Percentiles rank a stretch among this genome's conserved stretches.
Conservation (phyloP, 345 rosid genomes). For the Ceriops tagal region DNA sequence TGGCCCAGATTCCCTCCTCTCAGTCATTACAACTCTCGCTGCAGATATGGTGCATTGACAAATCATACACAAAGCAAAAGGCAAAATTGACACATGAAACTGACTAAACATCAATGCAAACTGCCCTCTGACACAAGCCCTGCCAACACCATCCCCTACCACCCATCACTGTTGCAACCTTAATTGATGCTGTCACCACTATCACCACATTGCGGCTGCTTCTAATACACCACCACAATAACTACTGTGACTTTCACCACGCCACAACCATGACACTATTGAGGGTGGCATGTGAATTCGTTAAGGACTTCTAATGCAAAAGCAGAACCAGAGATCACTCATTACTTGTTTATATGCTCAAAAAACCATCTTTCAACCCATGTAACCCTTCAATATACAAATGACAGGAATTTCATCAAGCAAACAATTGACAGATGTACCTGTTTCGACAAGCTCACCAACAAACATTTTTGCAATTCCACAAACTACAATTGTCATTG, state of each 20-base stretch:
- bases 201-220: too few relatives aligned
- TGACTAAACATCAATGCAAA: too few relatives aligned
- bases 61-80: background rate
- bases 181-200: too few relatives aligned
- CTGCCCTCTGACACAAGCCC: too few relatives aligned
- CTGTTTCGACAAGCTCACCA: conserved; percentile 98
- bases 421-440: conserved; percentile 19
- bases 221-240: too few relatives aligned
- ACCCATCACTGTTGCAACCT: too few relatives aligned
- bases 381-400: background rate
- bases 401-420: background rate
- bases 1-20: conserved; percentile 88
- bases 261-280: too few relatives aligned
- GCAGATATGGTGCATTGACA: conserved; percentile 12
- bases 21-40: conserved; percentile 87
- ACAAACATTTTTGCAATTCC: conserved; percentile 99
- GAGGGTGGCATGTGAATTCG: too few relatives aligned
- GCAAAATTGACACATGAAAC: background rate
- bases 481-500: conserved; percentile 79
- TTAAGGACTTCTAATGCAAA: too few relatives aligned
- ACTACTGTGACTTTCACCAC: too few relatives aligned
- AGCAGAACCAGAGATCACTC: background rate
- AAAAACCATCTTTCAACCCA: background rate
- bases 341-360: background rate
- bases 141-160: too few relatives aligned